Percentiles rank a stretch among this genome's conserved stretches.
phyloP scores from a whole-genome alignment of 345 rosid genomes.

The Lepidium sativum region DNA sequence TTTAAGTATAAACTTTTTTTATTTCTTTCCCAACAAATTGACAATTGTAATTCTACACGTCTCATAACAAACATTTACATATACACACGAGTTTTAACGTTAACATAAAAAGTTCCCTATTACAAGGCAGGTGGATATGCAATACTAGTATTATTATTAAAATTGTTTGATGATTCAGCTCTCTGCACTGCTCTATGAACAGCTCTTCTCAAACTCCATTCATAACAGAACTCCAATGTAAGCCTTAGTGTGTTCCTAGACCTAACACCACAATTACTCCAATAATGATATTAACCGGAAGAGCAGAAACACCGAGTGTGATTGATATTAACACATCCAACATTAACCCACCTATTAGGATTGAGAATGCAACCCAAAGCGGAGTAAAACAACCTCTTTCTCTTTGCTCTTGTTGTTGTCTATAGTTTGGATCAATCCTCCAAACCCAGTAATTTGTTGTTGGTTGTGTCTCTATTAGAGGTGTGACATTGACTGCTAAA shows the following conservation, averaged over 20 bases:
- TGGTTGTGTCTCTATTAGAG: slow-evolving; percentile 56
- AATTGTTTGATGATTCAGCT: slow-evolving; percentile 44
- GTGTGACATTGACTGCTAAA: slow-evolving; percentile 55
- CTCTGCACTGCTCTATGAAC: slow-evolving; percentile 61
- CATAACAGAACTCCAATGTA: slow-evolving; percentile 72
- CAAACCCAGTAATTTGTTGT: slow-evolving; percentile 71
- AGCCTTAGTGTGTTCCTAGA: slow-evolving; percentile 76
- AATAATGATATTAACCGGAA: slow-evolving; percentile 87
- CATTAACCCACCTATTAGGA: slow-evolving; percentile 72
- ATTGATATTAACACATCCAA: slow-evolving; percentile 82
- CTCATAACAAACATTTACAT: slow-evolving; percentile 3
- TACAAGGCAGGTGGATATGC: slow-evolving; percentile 52
- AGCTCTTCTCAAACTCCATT: slow-evolving; percentile 75
- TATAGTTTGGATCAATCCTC: slow-evolving; percentile 61
- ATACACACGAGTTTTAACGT: not conserved
- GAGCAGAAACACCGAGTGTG: slow-evolving; percentile 77
- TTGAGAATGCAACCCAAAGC: slow-evolving; percentile 89
- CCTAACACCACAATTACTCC: slow-evolving; percentile 94
- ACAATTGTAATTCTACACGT: not conserved
- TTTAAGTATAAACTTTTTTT: not conserved
- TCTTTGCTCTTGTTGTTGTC: slow-evolving; percentile 48
- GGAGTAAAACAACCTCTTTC: slow-evolving; percentile 76
- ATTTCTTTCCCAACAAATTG: not conserved
- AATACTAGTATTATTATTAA: slow-evolving; percentile 30
- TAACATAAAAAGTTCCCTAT: slow-evolving; percentile 24